Evolutionary conservation across 2,329 filamentous ascomycete species (phyloP), one percentile per base, ranked within the genome.

Genomic region (Tolypocladium album): DNA sequence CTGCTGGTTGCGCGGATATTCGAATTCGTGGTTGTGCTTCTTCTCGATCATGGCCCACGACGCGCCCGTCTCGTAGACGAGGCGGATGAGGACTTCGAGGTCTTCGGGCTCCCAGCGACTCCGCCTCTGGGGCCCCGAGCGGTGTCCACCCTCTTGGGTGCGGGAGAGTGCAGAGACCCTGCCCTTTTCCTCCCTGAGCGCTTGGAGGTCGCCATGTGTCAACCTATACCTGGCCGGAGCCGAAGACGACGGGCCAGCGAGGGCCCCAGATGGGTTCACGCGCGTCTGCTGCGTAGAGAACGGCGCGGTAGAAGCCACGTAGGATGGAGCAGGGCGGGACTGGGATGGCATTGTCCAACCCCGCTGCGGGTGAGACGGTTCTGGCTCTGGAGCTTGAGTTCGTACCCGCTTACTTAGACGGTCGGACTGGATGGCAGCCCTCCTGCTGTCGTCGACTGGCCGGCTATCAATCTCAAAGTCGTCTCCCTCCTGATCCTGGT

Each of bases 1-100:
- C 68, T 84, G 82, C 70, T 84, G 82, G 64, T 79, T 77, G 57
- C 82, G 79, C 2, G 67, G 67, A 20, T 70, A 64, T 52, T 79
- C 72, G 59, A 82, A 82, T 2, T 60, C 60, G 22, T 72, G 39
- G 0, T 65, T 65, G 36, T 74, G 69, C 6, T 65, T 47, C 34
- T 62, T 65, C 60, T 74, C 64, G 2, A 76, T 76, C 43, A 15
- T n/a, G 52, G 72, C 57, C 73, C 73, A 76, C 8, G 58, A 58
- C 22, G 67, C 68, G 20, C 65, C 59, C 24, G 60, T 64, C 20
- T 65, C 57, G 55, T 70, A 66, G 40, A 83, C 74, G 57, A 77
- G 72, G 8, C 70, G 63, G 39, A 82, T 66, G 53, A 84, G 78
- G 42, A 68, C 62, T 15, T 65, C 47, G 6, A 70, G 70, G 64